A percentile compares a stretch with the other conserved stretches of the same genome.
Evolutionary conservation across 192 early-diverging fungal genomes (phyloP).

Genomic region (Coemansia sp.): DNA sequence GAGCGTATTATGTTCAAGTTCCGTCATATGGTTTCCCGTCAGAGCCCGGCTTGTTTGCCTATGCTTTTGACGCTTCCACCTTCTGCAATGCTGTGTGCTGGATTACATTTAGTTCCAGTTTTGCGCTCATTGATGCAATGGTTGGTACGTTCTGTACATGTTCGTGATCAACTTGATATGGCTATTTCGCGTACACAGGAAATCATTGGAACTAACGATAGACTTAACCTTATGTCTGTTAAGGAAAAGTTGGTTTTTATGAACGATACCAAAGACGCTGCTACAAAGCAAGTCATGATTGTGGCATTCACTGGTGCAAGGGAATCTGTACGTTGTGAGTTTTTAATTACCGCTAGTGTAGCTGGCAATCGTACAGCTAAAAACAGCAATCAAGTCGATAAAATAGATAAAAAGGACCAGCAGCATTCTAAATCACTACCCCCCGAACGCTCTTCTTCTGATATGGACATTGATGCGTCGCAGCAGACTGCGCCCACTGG

Average conservation of each 20-base stretch:
- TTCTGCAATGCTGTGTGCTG: slow-evolving; percentile 32
- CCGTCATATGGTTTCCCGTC: slow-evolving; percentile 22
- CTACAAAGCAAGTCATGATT: slow-evolving; percentile 35
- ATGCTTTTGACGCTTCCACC: slow-evolving; percentile 42
- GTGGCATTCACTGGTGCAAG: slow-evolving; percentile 43
- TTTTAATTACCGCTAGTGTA: slow-evolving; percentile 39
- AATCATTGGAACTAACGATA: slow-evolving; percentile 8
- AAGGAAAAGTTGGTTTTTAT: slow-evolving; percentile 44
- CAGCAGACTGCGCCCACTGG: slow-evolving; percentile 1
- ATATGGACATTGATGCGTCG: slow-evolving; percentile 13
- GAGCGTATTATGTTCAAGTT: slow-evolving; percentile 33
- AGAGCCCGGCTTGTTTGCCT: slow-evolving; percentile 34
- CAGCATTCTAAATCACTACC: background rate
- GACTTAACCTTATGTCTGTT: slow-evolving; percentile 24
- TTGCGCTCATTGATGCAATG: slow-evolving; percentile 52
- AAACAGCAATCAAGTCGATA: background rate
- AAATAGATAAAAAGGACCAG: background rate
- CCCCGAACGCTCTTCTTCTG: background rate
- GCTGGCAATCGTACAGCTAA: background rate
- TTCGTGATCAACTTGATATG: slow-evolving; percentile 42
- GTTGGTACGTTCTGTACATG: slow-evolving; percentile 45
- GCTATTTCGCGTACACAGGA: slow-evolving; percentile 41
- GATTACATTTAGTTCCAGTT: slow-evolving; percentile 31
- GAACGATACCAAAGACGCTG: slow-evolving; percentile 10
- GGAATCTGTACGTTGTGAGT: slow-evolving; percentile 52